Percentiles rank a stretch among this genome's conserved stretches.
Evolutionary conservation across 1,284 basidiomycete genomes (phyloP).

Genomic region (Cutaneotrichosporon cavernicola): DNA sequence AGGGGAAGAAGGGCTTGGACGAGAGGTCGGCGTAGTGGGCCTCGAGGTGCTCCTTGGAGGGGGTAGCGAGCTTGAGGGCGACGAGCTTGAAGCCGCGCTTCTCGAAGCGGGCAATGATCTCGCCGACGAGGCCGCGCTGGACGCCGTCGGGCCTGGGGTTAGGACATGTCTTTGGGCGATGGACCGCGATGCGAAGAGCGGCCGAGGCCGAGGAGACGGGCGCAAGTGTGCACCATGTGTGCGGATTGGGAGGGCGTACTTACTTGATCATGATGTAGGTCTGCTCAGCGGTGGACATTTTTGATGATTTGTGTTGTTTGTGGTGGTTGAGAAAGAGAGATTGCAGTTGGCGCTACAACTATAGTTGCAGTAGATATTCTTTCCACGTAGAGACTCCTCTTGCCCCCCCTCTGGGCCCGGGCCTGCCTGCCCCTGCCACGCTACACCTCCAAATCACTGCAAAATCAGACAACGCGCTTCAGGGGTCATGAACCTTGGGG

Average conservation of each 20-base stretch:
- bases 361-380: background rate
- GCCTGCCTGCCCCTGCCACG: too few species aligned
- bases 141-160: slow-evolving; percentile 83
- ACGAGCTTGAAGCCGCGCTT: slow-evolving; percentile 84
- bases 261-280: slow-evolving; percentile 60
- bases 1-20: slow-evolving; percentile 88
- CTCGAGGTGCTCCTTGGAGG: slow-evolving; percentile 76
- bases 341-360: background rate
- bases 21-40: slow-evolving; percentile 91
- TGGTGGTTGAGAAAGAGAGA: slow-evolving; percentile 17
- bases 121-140: slow-evolving; percentile 89
- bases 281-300: slow-evolving; percentile 55
- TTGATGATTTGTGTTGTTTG: slow-evolving; percentile 27
- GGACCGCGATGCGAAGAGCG: background rate
- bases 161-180: background rate
- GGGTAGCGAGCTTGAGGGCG: slow-evolving; percentile 80
- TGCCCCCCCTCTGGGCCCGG: too few species aligned
- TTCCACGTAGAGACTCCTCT: background rate
- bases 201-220: background rate
- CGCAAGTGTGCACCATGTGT: background rate
- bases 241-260: slow-evolving; percentile 17
- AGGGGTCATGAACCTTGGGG: too few species aligned
- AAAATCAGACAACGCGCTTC: background rate
- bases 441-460: too few species aligned
- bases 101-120: slow-evolving; percentile 91